Evolutionary conservation across 2,329 filamentous ascomycete species (phyloP), one percentile per base, ranked within the genome.

Genomic region (Didymella keratinophila): DNA sequence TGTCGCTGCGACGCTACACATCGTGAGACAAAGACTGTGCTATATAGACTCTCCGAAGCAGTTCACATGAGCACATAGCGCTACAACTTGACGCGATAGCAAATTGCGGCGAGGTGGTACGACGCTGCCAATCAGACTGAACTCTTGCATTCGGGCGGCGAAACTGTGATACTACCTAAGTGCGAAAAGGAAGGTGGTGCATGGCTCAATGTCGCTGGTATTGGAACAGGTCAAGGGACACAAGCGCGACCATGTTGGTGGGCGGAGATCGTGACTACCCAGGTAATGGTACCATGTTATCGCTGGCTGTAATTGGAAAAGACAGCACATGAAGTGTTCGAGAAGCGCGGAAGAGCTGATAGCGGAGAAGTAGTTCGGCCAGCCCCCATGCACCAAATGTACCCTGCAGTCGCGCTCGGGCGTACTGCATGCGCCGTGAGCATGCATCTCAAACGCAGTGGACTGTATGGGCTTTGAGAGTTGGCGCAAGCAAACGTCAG

Each of bases 181-280:
- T 56, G 41, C 42, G 45, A 60, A 62, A 51, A 25, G 60, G 56
- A 52, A 62, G 60, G 60, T 62, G 48, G 10, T 47, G 18, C 27
- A 21, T 14, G 16, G 9, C 9, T 25, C 44, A 43, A 47, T 34
- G 27, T 48, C 27, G 36, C 27, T 41, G 36, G 44, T 14, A 42
- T 54, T 54, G 43, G 36, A 21, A 16, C 34, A 20, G 37, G 21
- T 23, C 10, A 11, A 32, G 25, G 27, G 32, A 34, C 9, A 27
- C 20, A 8, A 11, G 51, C 32, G 42, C 51, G 7, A 46, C 18
- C 34, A 41, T 45, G 18, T 18, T 42, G 43, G 25, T 54, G 32
- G 25, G 42, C 25, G 23, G 23, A 18, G 18, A 42, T 25, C 23
- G 16, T 30, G 16, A 30, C 43, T 20, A 34, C 14, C 25, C 34